Evolutionary conservation across 1,284 basidiomycete genomes (phyloP), one percentile per base, ranked within the genome.

Genomic region (Fomitopsis schrenkii): DNA sequence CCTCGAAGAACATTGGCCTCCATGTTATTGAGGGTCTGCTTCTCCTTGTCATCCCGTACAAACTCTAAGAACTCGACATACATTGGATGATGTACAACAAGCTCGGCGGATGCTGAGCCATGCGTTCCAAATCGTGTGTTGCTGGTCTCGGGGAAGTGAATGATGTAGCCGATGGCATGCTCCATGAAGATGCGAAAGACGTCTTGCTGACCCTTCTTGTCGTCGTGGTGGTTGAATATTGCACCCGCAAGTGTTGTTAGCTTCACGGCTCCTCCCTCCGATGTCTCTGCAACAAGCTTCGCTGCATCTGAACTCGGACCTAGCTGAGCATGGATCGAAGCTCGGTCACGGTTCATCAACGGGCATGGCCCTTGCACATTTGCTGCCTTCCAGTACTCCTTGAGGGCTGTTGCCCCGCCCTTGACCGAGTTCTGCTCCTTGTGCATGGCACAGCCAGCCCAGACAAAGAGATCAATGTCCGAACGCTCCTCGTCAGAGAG

Each of bases 371-470:
- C 35, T 5, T 5, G 35, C 5, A 36, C 5, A 5, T 10, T 10
- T 5, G 5, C 10, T 10, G 5, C 35, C 10, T 5, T 10, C 35
- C 35, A 73, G 10, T 33, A 72, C 14, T 36, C 55, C 19, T 42
- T 41, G 67, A 74, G 70, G 7, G 45, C 57, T 8, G 45, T 57
- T 45, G 70, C 68, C 0, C 78, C 75, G 1, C 71, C 75, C 55
- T 74, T 74, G 30, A 77, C 66, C 14, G 64, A 59, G 61, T 80
- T 80, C 12, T 73, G 64, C 12, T 78, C 76, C 60, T 80, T 80
- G 63, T 80, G 78, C 73, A 76, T 76, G 42, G 71, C 71, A 60
- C 78, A 80, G 0, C 77, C 75, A 5, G 58, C 63, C 10, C 35
- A 10, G 5, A 36, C 10, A 10, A 36, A 36, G 5, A 36, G 35